phyloP scores from a whole-genome alignment of 805 yeast species.

The Candida palmyrensis region DNA sequence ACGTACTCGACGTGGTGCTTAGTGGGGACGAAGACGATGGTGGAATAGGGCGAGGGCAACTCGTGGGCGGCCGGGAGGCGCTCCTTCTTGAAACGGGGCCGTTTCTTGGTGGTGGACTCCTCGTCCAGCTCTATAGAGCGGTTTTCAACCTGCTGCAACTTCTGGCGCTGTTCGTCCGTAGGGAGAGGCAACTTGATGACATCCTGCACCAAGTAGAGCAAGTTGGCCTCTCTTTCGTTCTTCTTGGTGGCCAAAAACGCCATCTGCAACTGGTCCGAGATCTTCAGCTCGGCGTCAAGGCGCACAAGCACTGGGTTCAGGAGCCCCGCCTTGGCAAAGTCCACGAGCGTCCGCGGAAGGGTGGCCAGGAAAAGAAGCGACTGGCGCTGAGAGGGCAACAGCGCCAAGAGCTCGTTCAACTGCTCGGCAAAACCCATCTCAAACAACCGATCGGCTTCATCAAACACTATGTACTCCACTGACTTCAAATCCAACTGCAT shows the following conservation, averaged over 20 bases:
- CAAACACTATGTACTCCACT: constrained; percentile 88
- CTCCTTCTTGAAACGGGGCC: constrained; percentile 42
- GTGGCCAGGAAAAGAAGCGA: constrained; percentile 93
- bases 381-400: constrained; percentile 80
- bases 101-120: constrained; percentile 29
- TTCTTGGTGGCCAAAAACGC: constrained; percentile 76
- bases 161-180: constrained; percentile 58
- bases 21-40: constrained; percentile 93
- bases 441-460: constrained; percentile 94
- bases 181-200: constrained; percentile 82
- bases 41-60: constrained; percentile 78
- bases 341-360: constrained; percentile 84
- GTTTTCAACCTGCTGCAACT: constrained; percentile 44
- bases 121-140: constrained; percentile 46
- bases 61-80: constrained; percentile 76
- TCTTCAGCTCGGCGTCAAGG: constrained; percentile 86
- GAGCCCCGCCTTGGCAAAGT: constrained; percentile 95
- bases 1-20: constrained; percentile 96
- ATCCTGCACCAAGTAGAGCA: constrained; percentile 72
- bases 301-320: constrained; percentile 89
- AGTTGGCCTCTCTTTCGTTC: constrained; percentile 85
- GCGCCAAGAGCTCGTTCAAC: constrained; percentile 78
- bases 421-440: constrained; percentile 97
- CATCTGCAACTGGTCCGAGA: constrained; percentile 89
- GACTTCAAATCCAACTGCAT: constrained; percentile 82